A percentile compares a stretch with the other conserved stretches of the same genome.
Evolutionary conservation across 345 rosid genomes (phyloP).

Genomic region (Hibiscus syriacus): DNA sequence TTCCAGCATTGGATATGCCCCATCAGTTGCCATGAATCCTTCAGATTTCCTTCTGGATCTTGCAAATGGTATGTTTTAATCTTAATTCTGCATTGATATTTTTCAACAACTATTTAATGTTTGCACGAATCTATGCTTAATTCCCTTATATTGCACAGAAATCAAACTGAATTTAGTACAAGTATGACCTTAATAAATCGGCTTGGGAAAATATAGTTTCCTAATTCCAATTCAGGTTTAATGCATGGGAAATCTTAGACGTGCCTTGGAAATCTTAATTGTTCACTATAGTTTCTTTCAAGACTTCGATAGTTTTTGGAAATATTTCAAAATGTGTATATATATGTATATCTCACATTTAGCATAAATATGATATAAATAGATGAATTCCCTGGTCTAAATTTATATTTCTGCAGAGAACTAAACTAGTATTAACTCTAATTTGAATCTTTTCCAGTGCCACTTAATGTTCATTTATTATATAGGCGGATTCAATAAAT

Average conservation of each 20-base stretch:
- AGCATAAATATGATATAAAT: no score
- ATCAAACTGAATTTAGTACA: neutral
- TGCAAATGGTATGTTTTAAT: conserved; percentile 36
- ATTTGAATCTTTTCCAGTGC: neutral
- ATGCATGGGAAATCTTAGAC: neutral
- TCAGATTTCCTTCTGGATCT: conserved; percentile 52
- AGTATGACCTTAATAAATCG: neutral
- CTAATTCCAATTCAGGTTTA: neutral
- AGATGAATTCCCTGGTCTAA: no score
- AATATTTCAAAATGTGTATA: no score
- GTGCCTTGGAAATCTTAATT: neutral
- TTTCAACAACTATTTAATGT: neutral
- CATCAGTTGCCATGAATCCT: conserved; percentile 50
- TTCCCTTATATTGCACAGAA: neutral
- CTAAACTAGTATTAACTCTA: neutral
- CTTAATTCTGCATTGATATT: neutral
- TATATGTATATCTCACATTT: no score
- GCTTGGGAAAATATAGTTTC: neutral
- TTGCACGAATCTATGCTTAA: no score
- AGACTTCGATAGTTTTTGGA: no score
- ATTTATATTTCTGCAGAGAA: neutral
- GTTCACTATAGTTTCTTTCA: no score
- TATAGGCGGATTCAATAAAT: neutral
- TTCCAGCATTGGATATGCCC: conserved; percentile 28
- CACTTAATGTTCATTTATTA: neutral